Percentiles rank a stretch among this genome's conserved stretches.
Evolutionary conservation across 345 rosid species (phyloP).

Genomic region (Salix viminalis): DNA sequence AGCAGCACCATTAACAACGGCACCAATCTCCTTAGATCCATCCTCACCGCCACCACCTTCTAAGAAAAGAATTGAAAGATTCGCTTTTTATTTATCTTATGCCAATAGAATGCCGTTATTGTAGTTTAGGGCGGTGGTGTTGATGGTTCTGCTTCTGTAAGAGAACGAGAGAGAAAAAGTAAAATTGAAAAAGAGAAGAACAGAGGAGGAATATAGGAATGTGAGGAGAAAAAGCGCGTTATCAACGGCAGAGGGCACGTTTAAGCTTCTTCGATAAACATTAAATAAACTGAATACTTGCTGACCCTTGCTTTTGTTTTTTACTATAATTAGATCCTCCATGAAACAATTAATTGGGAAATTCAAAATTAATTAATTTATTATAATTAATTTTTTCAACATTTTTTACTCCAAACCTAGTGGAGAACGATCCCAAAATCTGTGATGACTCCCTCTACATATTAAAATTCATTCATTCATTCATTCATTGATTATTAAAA

Average conservation of each 20-base stretch:
- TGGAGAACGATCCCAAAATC: too few relatives aligned
- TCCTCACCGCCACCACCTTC: slow-evolving; percentile 8
- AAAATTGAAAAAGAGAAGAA: background rate
- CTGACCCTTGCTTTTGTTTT: background rate
- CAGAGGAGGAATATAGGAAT: background rate
- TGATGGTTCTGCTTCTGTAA: background rate
- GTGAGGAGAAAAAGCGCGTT: slow-evolving; percentile 11
- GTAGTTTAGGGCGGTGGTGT: background rate
- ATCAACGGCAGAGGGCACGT: slow-evolving; percentile 27
- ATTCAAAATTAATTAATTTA: too few relatives aligned
- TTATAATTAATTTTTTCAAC: too few relatives aligned
- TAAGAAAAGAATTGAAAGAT: background rate
- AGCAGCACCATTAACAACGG: slow-evolving; percentile 24
- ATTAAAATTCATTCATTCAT: too few relatives aligned
- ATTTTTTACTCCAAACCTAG: too few relatives aligned
- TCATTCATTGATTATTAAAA: too few relatives aligned
- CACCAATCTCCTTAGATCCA: slow-evolving; percentile 36
- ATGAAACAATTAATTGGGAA: too few relatives aligned
- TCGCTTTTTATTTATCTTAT: too few relatives aligned
- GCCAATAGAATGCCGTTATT: background rate
- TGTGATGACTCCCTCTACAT: too few relatives aligned
- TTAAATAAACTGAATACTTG: too few relatives aligned
- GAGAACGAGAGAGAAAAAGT: background rate
- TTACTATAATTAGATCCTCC: too few relatives aligned
- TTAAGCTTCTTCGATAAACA: background rate